Conservation (phyloP, 495 filamentous ascomycete genomes). For the Penicillium silybi region DNA sequence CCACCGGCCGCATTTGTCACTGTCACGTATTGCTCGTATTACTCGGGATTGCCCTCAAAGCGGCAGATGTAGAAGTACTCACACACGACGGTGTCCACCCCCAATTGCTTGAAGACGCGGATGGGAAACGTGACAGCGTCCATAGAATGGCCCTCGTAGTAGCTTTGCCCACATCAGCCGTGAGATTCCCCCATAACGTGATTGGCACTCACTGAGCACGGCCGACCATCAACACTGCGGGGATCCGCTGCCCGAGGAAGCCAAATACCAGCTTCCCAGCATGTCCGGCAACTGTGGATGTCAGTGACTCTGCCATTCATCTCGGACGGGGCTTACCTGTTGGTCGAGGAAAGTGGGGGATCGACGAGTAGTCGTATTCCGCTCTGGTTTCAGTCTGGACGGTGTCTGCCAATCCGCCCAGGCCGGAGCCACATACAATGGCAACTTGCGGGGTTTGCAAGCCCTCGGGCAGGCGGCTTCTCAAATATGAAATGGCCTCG, state of each 20-base stretch:
- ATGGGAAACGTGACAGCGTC: constrained; percentile 65
- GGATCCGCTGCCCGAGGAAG: constrained; percentile 50
- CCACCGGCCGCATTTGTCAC: constrained; percentile 78
- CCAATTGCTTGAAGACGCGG: constrained; percentile 65
- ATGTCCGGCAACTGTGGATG: constrained; percentile 58
- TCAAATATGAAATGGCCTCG: constrained; percentile 39
- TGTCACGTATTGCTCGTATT: constrained; percentile 22
- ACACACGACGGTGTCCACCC: constrained; percentile 62
- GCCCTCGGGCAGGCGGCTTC: constrained; percentile 34
- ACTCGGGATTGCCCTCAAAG: neutral
- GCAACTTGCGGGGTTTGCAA: constrained; percentile 57
- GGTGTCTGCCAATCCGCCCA: constrained; percentile 61
- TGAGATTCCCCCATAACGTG: neutral
- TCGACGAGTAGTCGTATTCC: constrained; percentile 58
- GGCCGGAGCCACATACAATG: constrained; percentile 71
- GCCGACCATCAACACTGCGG: constrained; percentile 69
- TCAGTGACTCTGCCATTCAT: neutral
- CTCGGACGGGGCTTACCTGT: constrained; percentile 50
- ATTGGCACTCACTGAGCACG: constrained; percentile 62
- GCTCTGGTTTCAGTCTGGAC: constrained; percentile 49
- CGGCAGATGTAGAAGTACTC: constrained; percentile 8
- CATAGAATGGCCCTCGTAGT: constrained; percentile 73
- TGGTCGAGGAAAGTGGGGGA: constrained; percentile 62
- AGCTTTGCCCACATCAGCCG: constrained; percentile 41
- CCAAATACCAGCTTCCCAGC: constrained; percentile 73